These are phyloP conservation scores for Prunus campanulata DNA, from an alignment of 306 rosid species.

Conservation along the genomic window DNA sequence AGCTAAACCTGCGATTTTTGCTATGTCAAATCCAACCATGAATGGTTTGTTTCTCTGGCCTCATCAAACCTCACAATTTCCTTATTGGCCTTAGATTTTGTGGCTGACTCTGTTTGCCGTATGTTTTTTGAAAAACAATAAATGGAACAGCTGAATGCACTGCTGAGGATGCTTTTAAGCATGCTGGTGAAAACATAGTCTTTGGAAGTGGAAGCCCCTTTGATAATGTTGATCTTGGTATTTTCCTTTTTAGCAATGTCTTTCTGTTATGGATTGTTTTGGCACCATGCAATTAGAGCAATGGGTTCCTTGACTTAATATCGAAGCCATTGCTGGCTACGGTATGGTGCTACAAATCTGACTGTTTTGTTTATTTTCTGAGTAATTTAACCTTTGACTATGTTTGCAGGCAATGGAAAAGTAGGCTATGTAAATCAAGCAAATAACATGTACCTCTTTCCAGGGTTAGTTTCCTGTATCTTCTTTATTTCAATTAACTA, in stretches of 20 bases:
- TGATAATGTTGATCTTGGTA: constrained; percentile 83
- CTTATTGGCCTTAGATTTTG: constrained; percentile 15
- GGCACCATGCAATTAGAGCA: constrained; percentile 1
- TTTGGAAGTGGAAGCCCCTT: constrained; percentile 99
- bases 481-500: neutral
- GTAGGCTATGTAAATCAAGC: constrained; percentile 98
- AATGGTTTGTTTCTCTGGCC: constrained; percentile 71
- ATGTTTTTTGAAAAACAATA: neutral
- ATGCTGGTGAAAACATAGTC: constrained; percentile 89
- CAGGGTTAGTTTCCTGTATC: constrained; percentile 62
- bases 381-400: constrained; percentile 16
- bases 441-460: constrained; percentile 97
- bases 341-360: constrained; percentile 16
- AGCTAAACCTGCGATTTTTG: constrained; percentile 90
- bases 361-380: neutral
- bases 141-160: constrained; percentile 86
- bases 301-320: constrained; percentile 9
- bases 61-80: constrained; percentile 30
- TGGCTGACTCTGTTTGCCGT: constrained; percentile 1
- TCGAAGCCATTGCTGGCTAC: neutral
- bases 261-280: constrained; percentile 25
- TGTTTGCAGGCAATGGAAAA: constrained; percentile 73
- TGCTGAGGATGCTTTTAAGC: constrained; percentile 84
- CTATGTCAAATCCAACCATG: constrained; percentile 98
- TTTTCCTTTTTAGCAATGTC: constrained; percentile 15